phyloP scores from a whole-genome alignment of 2,329 filamentous ascomycete species.

The Penicillium olsonii region DNA sequence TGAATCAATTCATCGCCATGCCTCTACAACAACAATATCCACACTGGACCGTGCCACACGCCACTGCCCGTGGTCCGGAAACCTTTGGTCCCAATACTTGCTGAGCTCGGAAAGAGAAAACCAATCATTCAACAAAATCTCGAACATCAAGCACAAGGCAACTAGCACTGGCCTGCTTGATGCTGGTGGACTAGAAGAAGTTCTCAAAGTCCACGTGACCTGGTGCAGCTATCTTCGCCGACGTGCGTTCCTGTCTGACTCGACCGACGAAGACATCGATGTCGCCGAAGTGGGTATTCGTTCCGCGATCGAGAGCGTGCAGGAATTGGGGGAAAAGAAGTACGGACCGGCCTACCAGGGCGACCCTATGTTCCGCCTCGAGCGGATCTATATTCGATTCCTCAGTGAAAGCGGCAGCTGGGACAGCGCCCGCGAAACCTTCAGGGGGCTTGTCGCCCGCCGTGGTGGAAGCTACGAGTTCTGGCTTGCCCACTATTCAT shows the following conservation, averaged over 20 bases:
- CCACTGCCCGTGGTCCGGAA: slow-evolving; percentile 91
- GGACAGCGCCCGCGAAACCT: slow-evolving; percentile 74
- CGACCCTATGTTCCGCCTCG: slow-evolving; percentile 85
- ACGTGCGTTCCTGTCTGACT: slow-evolving; percentile 72
- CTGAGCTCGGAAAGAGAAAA: slow-evolving; percentile 78
- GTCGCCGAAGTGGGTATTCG: slow-evolving; percentile 87
- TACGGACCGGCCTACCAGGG: slow-evolving; percentile 76
- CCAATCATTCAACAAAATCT: slow-evolving; percentile 75
- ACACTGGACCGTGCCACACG: slow-evolving; percentile 78
- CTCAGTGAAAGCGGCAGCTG: slow-evolving; percentile 79
- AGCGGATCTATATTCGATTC: slow-evolving; percentile 90
- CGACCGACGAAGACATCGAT: slow-evolving; percentile 79
- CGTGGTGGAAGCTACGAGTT: slow-evolving; percentile 84
- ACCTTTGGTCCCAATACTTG: slow-evolving; percentile 87
- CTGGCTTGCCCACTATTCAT: slow-evolving; percentile 88
- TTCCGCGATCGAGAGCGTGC: slow-evolving; percentile 82
- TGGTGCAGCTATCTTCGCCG: slow-evolving; percentile 95
- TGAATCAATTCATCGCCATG: slow-evolving; percentile 51
- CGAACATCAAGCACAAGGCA: slow-evolving; percentile 87
- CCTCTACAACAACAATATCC: slow-evolving; percentile 59
- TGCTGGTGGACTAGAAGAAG: slow-evolving; percentile 79
- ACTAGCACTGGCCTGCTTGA: slow-evolving; percentile 84
- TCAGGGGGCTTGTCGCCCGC: slow-evolving; percentile 69
- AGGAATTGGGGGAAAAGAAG: slow-evolving; percentile 73
- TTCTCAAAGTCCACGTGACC: slow-evolving; percentile 86